Base-by-base conservation (phyloP, 257 asterid genomes). In the Forsythia suspensa region DNA sequence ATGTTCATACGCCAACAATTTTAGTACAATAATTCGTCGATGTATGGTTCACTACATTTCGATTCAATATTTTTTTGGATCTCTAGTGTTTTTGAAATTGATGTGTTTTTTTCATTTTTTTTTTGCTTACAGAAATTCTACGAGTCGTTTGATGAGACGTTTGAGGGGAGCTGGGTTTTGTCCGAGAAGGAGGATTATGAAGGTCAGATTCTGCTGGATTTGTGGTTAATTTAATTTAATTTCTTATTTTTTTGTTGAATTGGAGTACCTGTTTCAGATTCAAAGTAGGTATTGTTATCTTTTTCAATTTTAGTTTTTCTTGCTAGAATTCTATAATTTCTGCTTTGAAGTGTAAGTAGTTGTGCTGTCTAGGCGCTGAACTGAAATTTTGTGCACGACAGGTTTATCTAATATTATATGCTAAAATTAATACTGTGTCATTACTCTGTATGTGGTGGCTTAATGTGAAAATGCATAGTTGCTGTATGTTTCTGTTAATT, bases 61-160 rank as follows among this genome's bases (percentile, higher is more conserved):
- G 42, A 75, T 73, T 79, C 41, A 15, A 10, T 10, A 4, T 52
- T 51, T 52, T 38, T 70, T 52, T 24, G 5, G 82, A 82, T 75
- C 82, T 72, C 67, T 20, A 55, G 18, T 55, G 68, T 66, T 51
- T 41, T 21, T 12, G 75, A 68, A 38, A 29, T 61, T 59, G n/a
- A 21, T 79, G 40, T 66, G 72, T 29, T 29, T 29, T 29, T 29
- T 29, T 51, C 39, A 37, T 34, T 59, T 79, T 13, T 29, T 70
- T 83, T 80, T 61, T 72, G 71, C 61, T 76, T 85, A 61, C 83
- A 95, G 99, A 87, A 61, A 85, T 87, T 92, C 61, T 88, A 95
- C 82, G 99, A 95, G 80, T 81, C 99, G 73, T 95, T 95, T 75
- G 98, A 95, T 74, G 97, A 90, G 82, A 81, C 88, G 13, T 90